A percentile compares a stretch with the other conserved stretches of the same genome.
These are phyloP conservation scores for Trifolium fragiferum DNA, from an alignment of 306 rosid species.

Conservation along the genomic window DNA sequence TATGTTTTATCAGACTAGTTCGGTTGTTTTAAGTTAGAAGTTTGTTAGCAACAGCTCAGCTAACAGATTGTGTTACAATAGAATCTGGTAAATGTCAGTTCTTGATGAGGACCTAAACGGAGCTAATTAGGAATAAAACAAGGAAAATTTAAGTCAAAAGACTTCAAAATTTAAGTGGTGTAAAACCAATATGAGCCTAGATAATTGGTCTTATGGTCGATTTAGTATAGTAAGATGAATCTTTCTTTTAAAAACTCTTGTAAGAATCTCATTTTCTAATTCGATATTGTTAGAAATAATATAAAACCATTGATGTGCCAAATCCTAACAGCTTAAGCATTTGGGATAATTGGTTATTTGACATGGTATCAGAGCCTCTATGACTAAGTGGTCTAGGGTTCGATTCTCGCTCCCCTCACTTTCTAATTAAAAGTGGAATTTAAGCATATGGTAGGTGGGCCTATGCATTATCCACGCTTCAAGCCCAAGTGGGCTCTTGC, in stretches of 20 bases:
- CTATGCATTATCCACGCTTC: too few species aligned
- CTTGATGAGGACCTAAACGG: background rate
- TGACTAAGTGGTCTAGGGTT: too few species aligned
- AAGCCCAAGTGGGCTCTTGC: too few species aligned
- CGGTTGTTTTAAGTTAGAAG: background rate
- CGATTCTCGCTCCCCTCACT: too few species aligned
- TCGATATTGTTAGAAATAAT: too few species aligned
- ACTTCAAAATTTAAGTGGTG: background rate
- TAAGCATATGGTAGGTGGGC: too few species aligned
- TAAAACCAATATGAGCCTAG: background rate
- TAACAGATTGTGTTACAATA: background rate
- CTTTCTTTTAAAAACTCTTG: background rate
- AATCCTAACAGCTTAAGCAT: too few species aligned
- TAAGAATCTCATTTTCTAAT: background rate
- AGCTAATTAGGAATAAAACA: background rate
- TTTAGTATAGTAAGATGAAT: background rate
- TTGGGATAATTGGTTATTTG: too few species aligned
- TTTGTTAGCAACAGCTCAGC: background rate
- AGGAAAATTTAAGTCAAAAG: background rate
- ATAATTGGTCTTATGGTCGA: background rate
- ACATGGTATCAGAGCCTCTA: too few species aligned
- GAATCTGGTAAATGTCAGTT: background rate
- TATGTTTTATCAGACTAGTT: constrained; percentile 4
- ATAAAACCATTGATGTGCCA: too few species aligned
- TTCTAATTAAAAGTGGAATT: too few species aligned